Base-by-base conservation (phyloP, 129 eudicot species). In the Saposhnikovia divaricata region DNA sequence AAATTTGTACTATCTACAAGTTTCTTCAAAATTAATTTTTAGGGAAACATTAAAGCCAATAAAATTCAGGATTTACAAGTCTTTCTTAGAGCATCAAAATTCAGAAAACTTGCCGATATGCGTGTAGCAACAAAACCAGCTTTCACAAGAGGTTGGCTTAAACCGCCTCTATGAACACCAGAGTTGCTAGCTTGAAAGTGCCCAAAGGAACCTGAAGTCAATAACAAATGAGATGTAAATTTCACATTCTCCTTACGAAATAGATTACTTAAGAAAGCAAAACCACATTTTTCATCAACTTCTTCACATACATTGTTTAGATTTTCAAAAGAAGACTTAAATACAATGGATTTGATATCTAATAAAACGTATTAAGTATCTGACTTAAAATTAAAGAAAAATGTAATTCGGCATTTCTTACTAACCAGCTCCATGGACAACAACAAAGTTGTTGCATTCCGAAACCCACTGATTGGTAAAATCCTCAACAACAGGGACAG, bases 161-260 rank as follows among this genome's bases (percentile, higher is more conserved):
- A 80, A 31, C 97, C 97, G 16, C 99, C 98, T 82, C 72, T 90
- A 82, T 96, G 99, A 78, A 96, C 99, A 77, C 96, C 94, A 28
- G 99, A 96, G 78, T 89, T 96, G 88, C 99, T 92, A 75, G 99
- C 99, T 87, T 96, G 99, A 86, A 96, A 96, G 79, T 96, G 99
- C 75, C 99, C 99, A 87, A 92, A 96, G 53, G 99, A 96, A 61
- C 99, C 99, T 96, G 88, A 74, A 71, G 72, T 61, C 85, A 82
- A 11, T 38, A 45, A 53, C 37, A 77, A 69, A 46, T 53, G 34
- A 31, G 45, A 76, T 13, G 18, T n/a, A 57, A 75, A 25, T 13
- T 48, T 55, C 75, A 78, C 74, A 11, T 57, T 15, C 14, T 40
- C 19, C 19, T 10, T 57, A 9, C 23, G 6, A 48, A 48, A 12